Conservation (phyloP, 179 eudicot species). For the Spergularia azorica region DNA sequence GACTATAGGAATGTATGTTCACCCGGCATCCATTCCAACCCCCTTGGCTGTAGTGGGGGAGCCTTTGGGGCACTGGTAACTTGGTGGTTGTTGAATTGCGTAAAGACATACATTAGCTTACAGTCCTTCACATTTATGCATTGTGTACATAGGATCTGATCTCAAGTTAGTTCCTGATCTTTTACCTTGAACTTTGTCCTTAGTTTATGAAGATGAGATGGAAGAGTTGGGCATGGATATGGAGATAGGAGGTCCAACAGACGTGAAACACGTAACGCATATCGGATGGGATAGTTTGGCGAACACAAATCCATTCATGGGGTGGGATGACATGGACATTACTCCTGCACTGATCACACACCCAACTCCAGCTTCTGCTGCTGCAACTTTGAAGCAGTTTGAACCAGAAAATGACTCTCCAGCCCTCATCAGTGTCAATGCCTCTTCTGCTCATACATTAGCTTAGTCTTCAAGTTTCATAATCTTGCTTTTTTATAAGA, state of each 20-base stretch:
- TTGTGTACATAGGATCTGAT: background rate
- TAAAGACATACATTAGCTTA: no score
- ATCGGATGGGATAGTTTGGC: constrained; percentile 87
- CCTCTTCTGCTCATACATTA: constrained; percentile 20
- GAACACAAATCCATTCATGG: constrained; percentile 47
- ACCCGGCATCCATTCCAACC: no score
- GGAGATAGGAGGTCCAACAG: constrained; percentile 96
- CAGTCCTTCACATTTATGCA: background rate
- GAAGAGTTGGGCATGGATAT: constrained; percentile 64
- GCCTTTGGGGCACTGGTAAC: no score
- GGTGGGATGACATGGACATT: constrained; percentile 58
- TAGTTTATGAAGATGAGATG: constrained; percentile 75
- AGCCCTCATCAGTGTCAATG: constrained; percentile 27
- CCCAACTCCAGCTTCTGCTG: constrained; percentile 19
- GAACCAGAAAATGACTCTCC: constrained; percentile 29
- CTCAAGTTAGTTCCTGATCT: background rate
- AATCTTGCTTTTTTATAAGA: constrained; percentile 15
- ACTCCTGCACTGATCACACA: constrained; percentile 30
- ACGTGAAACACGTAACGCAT: constrained; percentile 90
- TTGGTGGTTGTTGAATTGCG: no score
- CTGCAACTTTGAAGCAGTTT: constrained; percentile 29
- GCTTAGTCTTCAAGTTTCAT: constrained; percentile 28
- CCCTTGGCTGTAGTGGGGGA: no score
- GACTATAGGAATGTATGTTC: no score
- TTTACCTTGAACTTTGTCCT: background rate